phyloP scores from a whole-genome alignment of 83 land plant genomes.

The Thuja plicata region DNA sequence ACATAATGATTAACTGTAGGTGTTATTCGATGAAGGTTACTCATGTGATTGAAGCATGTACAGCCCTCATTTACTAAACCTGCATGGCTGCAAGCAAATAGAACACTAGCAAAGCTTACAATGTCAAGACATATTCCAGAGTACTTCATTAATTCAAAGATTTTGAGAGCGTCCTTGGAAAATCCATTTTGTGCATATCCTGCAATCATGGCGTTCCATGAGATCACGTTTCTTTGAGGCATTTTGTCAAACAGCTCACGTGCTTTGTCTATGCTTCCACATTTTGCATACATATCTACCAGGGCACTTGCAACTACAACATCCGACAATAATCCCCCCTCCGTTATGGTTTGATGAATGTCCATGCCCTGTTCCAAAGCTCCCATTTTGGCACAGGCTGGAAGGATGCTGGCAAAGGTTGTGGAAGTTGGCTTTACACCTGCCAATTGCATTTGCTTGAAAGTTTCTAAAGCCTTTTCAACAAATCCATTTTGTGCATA shows the following conservation, averaged over 20 bases:
- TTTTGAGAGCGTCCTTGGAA: constrained; percentile 23
- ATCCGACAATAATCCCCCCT: constrained; percentile 22
- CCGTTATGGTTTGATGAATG: constrained; percentile 31
- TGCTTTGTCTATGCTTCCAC: constrained; percentile 48
- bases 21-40: constrained; percentile 18
- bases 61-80: constrained; percentile 42
- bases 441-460: constrained; percentile 17
- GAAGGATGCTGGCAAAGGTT: constrained; percentile 39
- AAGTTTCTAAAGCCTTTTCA: constrained; percentile 39
- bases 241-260: constrained; percentile 30
- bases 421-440: constrained; percentile 25
- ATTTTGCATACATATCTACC: constrained; percentile 59
- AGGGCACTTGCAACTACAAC: constrained; percentile 45
- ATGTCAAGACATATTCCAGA: constrained; percentile 35
- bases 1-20: constrained; percentile 44
- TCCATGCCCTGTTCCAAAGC: constrained; percentile 42
- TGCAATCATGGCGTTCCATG: constrained; percentile 52
- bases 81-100: constrained; percentile 52
- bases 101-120: constrained; percentile 43
- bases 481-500: constrained; percentile 56
- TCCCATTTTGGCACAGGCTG: constrained; percentile 51
- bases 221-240: constrained; percentile 21
- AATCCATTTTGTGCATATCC: constrained; percentile 50
- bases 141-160: constrained; percentile 36
- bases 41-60: constrained; percentile 25